These are phyloP conservation scores for Morella rubra DNA, from an alignment of 306 rosid genomes.

Conservation along the genomic window DNA sequence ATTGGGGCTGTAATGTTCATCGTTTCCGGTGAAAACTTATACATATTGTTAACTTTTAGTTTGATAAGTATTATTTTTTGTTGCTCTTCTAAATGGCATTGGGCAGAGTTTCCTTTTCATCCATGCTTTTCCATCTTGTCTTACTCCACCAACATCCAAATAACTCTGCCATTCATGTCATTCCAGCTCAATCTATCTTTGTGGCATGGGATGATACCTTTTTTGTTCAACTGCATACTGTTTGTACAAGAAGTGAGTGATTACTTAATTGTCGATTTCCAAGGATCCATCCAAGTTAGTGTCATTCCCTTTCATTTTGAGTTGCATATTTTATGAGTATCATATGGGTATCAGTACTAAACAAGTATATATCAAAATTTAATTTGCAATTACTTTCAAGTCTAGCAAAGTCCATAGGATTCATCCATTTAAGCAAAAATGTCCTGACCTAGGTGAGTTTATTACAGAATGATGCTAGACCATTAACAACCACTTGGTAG, in stretches of 20 bases:
- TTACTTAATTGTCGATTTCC: too few relatives aligned
- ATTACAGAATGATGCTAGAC: neutral
- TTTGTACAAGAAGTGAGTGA: neutral
- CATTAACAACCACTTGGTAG: neutral
- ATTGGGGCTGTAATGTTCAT: neutral
- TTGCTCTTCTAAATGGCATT: neutral
- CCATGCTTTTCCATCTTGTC: neutral
- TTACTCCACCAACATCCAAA: neutral
- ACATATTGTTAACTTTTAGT: neutral
- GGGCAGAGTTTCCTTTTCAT: neutral
- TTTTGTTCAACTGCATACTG: neutral
- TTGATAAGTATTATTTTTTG: neutral
- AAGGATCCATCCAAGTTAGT: neutral
- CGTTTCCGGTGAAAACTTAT: neutral
- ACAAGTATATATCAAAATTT: neutral
- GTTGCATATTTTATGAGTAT: neutral
- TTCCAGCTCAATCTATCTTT: neutral
- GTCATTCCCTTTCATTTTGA: too few relatives aligned
- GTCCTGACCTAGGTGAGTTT: neutral
- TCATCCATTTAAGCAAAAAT: neutral
- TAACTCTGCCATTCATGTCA: neutral
- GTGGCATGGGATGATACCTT: neutral
- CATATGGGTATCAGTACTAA: too few relatives aligned
- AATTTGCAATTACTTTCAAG: neutral
- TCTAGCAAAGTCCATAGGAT: neutral